Conservation (phyloP, 2,329 filamentous ascomycete genomes). For the Plectosphaerella sp. region DNA sequence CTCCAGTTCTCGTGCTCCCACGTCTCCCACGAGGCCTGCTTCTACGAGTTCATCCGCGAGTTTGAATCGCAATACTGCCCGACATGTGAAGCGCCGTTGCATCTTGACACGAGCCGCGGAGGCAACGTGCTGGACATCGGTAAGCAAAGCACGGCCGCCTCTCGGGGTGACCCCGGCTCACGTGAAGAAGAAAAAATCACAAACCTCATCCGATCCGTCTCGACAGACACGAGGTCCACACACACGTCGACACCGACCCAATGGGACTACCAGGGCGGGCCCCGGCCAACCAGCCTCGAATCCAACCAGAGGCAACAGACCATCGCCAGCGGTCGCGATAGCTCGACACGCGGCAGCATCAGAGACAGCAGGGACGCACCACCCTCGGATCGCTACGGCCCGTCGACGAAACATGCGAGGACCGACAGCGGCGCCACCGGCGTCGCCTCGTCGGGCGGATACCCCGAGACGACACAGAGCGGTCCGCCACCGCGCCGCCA, state of each 20-base stretch:
- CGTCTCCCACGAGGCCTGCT: constrained; percentile 95
- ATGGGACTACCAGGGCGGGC: constrained; percentile 63
- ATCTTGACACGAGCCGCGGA: constrained; percentile 86
- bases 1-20: constrained; percentile 96
- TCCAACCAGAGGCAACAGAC: constrained; percentile 30
- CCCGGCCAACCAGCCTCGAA: constrained; percentile 49
- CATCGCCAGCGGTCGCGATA: constrained; percentile 29
- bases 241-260: constrained; percentile 53
- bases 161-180: constrained; percentile 31
- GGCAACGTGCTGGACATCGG: constrained; percentile 91
- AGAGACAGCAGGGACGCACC: constrained; percentile 46
- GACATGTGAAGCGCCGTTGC: constrained; percentile 85
- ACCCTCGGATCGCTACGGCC: constrained; percentile 38
- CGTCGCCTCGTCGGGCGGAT: constrained; percentile 71
- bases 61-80: constrained; percentile 93
- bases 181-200: constrained; percentile 71
- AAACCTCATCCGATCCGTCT: constrained; percentile 82
- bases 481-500: constrained; percentile 68
- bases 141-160: constrained; percentile 31
- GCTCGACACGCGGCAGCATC: constrained; percentile 31
- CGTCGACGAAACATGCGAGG: constrained; percentile 55
- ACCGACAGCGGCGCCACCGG: constrained; percentile 78
- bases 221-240: constrained; percentile 57
- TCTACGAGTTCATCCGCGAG: constrained; percentile 97
- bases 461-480: constrained; percentile 70